Evolutionary conservation across 345 rosid species (phyloP).

Genomic region (Salix purpurea): DNA sequence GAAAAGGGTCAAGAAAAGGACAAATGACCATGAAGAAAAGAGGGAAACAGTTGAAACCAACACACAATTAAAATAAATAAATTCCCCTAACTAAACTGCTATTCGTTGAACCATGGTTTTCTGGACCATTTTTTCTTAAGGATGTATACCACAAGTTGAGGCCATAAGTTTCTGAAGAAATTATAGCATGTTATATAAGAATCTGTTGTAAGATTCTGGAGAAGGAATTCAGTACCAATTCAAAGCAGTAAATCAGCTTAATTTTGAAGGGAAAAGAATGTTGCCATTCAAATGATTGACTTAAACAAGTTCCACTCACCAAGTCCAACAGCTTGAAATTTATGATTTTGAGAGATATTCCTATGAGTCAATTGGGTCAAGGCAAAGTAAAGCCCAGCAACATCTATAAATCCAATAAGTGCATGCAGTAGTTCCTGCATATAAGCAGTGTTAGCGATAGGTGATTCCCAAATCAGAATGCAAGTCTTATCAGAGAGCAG

Average conservation of each 20-base stretch:
- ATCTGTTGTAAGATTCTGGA: not conserved
- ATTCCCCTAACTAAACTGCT: too few relatives aligned
- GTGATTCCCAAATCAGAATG: not conserved
- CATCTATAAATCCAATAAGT: slow-evolving; percentile 87
- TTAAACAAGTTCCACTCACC: slow-evolving; percentile 47
- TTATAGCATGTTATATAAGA: not conserved
- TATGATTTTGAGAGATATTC: slow-evolving; percentile 93
- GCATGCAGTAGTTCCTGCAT: slow-evolving; percentile 89
- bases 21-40: not conserved
- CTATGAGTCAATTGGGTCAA: slow-evolving; percentile 88
- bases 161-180: not conserved
- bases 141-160: not conserved
- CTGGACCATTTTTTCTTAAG: not conserved
- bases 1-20: not conserved
- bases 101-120: too few relatives aligned
- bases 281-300: not conserved
- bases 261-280: not conserved
- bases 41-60: not conserved
- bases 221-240: not conserved
- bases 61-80: too few relatives aligned
- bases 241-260: not conserved
- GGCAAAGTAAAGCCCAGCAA: slow-evolving; percentile 92
- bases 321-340: slow-evolving; percentile 96
- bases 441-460: not conserved
- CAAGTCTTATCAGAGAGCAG: not conserved